Conservation (phyloP, 768 basidiomycete species). For the Naganishia vaughanmartiniae region DNA sequence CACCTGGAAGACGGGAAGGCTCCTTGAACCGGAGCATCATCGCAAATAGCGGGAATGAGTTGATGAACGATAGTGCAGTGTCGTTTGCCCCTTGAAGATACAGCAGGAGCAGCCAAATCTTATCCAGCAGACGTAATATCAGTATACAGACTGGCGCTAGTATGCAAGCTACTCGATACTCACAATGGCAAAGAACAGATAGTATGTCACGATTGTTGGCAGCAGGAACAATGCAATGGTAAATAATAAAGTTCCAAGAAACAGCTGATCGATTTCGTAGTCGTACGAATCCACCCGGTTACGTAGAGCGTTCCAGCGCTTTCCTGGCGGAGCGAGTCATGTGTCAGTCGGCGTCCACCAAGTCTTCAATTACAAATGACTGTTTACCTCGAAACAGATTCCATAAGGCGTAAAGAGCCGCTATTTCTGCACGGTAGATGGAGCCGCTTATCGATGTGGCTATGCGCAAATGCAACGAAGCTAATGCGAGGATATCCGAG, state of each 20-base stretch:
- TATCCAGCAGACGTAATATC: neutral
- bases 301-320: slow-evolving; percentile 79
- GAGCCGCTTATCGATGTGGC: slow-evolving; percentile 65
- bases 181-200: slow-evolving; percentile 69
- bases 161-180: slow-evolving; percentile 51
- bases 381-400: slow-evolving; percentile 79
- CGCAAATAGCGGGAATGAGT: slow-evolving; percentile 88
- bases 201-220: slow-evolving; percentile 80
- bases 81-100: slow-evolving; percentile 64
- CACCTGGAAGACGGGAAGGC: slow-evolving; percentile 78
- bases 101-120: slow-evolving; percentile 63
- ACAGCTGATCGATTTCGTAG: slow-evolving; percentile 87
- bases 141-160: neutral
- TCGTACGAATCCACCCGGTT: slow-evolving; percentile 84
- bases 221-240: slow-evolving; percentile 52
- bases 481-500: slow-evolving; percentile 64
- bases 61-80: slow-evolving; percentile 71
- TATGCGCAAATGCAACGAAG: slow-evolving; percentile 70
- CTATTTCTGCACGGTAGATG: slow-evolving; percentile 64
- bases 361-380: too few relatives aligned
- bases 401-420: slow-evolving; percentile 68
- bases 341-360: neutral
- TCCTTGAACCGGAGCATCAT: slow-evolving; percentile 81
- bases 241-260: slow-evolving; percentile 72
- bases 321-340: slow-evolving; percentile 59